These are phyloP conservation scores for Debaryomyces nepalensis DNA, from an alignment of 1,139 yeast genomes.

Conservation along the genomic window DNA sequence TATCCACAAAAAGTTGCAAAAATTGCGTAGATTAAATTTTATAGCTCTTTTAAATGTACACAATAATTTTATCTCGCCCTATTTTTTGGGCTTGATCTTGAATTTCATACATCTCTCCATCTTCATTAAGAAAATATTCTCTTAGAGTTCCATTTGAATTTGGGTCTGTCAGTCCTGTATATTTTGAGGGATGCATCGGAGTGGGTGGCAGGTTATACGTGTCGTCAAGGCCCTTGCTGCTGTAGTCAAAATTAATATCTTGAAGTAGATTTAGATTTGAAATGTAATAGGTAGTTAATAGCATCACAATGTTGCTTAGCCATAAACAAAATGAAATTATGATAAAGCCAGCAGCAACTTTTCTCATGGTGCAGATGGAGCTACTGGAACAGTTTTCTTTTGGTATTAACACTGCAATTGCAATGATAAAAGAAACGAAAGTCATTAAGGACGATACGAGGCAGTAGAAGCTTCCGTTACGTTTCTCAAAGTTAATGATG, in stretches of 20 bases:
- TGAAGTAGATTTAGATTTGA: constrained; percentile 41
- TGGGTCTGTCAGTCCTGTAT: neutral
- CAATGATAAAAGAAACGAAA: constrained; percentile 38
- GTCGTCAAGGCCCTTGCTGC: constrained; percentile 26
- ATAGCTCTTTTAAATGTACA: constrained; percentile 31
- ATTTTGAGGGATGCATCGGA: constrained; percentile 6
- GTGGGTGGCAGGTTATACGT: neutral
- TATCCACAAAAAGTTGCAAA: constrained; percentile 13
- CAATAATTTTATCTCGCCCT: constrained; percentile 38
- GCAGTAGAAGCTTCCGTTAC: constrained; percentile 51
- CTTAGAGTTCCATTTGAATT: constrained; percentile 22
- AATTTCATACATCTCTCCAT: constrained; percentile 43
- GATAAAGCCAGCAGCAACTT: constrained; percentile 43
- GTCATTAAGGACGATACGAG: constrained; percentile 38
- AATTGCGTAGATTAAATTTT: constrained; percentile 5
- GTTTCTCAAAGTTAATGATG: constrained; percentile 42
- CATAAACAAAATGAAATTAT: constrained; percentile 47
- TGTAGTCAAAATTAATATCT: constrained; percentile 43
- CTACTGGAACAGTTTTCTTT: constrained; percentile 24
- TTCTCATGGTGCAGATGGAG: constrained; percentile 37
- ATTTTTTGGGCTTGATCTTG: constrained; percentile 29
- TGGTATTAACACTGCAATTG: constrained; percentile 33
- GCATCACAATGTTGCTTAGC: constrained; percentile 45
- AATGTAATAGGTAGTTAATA: constrained; percentile 47
- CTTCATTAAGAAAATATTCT: constrained; percentile 37